Evolutionary conservation across 2,329 filamentous ascomycete species (phyloP).

Genomic region (Trichoderma hamatum): DNA sequence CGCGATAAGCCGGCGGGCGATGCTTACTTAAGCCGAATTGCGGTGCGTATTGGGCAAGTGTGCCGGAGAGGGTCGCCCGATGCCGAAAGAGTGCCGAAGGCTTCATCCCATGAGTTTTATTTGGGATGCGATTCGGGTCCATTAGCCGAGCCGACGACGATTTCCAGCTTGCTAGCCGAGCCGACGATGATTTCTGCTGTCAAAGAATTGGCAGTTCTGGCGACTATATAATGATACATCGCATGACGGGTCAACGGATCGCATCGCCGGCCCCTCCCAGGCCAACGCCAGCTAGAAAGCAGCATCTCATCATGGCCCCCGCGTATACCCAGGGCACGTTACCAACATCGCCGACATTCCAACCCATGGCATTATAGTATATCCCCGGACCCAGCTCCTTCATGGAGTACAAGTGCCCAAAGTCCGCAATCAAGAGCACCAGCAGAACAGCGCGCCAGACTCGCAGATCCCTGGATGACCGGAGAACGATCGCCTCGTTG

Average conservation of each 20-base stretch:
- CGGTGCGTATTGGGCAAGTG: background rate
- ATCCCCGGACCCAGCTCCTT: conserved; percentile 59
- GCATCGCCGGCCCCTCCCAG: conserved; percentile 39
- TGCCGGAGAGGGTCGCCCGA: background rate
- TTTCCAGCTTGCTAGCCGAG: background rate
- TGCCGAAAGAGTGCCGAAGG: conserved; percentile 14
- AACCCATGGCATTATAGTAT: conserved; percentile 64
- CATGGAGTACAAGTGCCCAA: conserved; percentile 74
- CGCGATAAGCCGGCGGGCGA: background rate
- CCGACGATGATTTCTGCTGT: background rate
- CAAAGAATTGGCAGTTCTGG: background rate
- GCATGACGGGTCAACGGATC: conserved; percentile 7
- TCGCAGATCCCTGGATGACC: conserved; percentile 65
- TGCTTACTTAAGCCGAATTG: background rate
- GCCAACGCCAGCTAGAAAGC: conserved; percentile 62
- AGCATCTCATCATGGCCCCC: conserved; percentile 61
- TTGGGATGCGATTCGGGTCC: conserved; percentile 12
- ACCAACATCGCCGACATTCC: conserved; percentile 70
- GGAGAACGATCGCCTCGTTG: conserved; percentile 75
- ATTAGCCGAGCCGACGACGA: background rate
- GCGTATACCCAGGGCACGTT: conserved; percentile 72
- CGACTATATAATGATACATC: background rate
- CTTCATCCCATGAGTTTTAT: background rate
- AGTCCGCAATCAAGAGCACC: conserved; percentile 71
- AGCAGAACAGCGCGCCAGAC: conserved; percentile 73